Percentiles rank a stretch among this genome's conserved stretches.
Conservation (phyloP, 805 yeast genomes). For the Kockiozyma suomiensis region DNA sequence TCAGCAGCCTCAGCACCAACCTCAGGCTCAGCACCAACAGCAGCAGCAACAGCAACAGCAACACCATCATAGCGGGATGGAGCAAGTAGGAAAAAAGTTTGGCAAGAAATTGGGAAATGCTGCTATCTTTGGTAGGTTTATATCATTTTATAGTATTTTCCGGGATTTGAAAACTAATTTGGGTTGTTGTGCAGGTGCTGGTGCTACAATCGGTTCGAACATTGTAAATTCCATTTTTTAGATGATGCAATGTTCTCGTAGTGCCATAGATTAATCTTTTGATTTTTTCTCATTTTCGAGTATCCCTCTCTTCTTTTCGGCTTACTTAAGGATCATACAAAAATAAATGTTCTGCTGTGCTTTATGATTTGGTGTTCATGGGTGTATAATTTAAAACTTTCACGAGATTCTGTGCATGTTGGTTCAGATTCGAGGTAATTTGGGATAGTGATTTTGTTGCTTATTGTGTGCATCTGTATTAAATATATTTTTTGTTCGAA, state of each 20-base stretch:
- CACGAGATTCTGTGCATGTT: too few relatives aligned
- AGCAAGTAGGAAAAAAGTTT: slow-evolving; percentile 53
- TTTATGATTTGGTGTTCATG: not conserved
- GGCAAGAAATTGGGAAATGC: slow-evolving; percentile 87
- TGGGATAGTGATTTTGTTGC: not conserved
- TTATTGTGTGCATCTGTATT: not conserved
- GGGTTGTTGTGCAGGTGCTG: slow-evolving; percentile 66
- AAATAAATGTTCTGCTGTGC: too few relatives aligned
- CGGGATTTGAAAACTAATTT: too few relatives aligned
- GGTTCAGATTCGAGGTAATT: too few relatives aligned
- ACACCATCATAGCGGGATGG: slow-evolving; percentile 37
- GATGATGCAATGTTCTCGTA: not conserved
- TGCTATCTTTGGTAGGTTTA: slow-evolving; percentile 65
- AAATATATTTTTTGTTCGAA: too few relatives aligned
- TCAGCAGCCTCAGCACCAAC: slow-evolving; percentile 35
- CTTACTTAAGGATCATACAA: too few relatives aligned
- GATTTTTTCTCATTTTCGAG: not conserved
- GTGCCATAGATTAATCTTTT: too few relatives aligned
- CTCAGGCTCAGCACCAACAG: slow-evolving; percentile 35
- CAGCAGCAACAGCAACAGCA: slow-evolving; percentile 36
- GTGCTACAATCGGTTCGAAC: slow-evolving; percentile 89
- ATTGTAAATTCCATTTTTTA: slow-evolving; percentile 72
- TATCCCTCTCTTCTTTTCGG: not conserved
- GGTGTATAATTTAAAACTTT: too few relatives aligned
- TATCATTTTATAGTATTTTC: not conserved